Percentiles rank a stretch among this genome's conserved stretches.
These are phyloP conservation scores for Colletotrichum liriopes DNA, from an alignment of 2,329 filamentous ascomycete genomes.

Conservation along the genomic window DNA sequence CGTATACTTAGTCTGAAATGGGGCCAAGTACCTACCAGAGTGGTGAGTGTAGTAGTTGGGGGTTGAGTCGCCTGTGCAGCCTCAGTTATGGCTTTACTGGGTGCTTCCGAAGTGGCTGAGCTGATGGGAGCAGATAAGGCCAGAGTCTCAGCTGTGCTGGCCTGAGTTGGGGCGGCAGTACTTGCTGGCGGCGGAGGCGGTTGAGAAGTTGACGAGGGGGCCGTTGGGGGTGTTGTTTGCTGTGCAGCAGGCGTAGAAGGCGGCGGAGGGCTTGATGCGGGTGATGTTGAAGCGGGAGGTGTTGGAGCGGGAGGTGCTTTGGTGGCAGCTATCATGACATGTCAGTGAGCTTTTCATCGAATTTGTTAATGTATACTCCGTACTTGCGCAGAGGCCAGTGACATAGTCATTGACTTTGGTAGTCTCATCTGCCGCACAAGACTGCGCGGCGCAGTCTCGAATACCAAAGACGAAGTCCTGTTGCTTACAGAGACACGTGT, in stretches of 20 bases:
- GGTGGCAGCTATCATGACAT: slow-evolving; percentile 25
- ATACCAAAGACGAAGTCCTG: slow-evolving; percentile 55
- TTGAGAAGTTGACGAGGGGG: slow-evolving; percentile 10
- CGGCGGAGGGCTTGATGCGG: slow-evolving; percentile 9
- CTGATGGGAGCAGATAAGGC: slow-evolving; percentile 10
- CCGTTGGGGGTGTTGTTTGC: slow-evolving; percentile 15
- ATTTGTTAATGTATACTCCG: slow-evolving; percentile 32
- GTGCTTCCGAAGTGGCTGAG: background rate
- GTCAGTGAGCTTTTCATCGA: slow-evolving; percentile 1
- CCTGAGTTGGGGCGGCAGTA: background rate
- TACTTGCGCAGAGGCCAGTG: slow-evolving; percentile 50
- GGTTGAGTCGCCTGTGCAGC: slow-evolving; percentile 42
- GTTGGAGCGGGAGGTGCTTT: slow-evolving; percentile 24
- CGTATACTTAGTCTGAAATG: background rate
- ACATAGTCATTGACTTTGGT: slow-evolving; percentile 50
- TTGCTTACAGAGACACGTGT: slow-evolving; percentile 58
- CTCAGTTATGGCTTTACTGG: slow-evolving; percentile 9
- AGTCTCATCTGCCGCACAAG: slow-evolving; percentile 49
- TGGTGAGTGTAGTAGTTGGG: slow-evolving; percentile 29
- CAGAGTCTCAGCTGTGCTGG: slow-evolving; percentile 1
- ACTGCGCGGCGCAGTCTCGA: slow-evolving; percentile 56
- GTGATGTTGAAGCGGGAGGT: slow-evolving; percentile 26
- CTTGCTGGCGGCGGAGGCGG: slow-evolving; percentile 17
- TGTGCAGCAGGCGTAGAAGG: slow-evolving; percentile 21
- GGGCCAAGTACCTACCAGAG: slow-evolving; percentile 23